Evolutionary conservation across 2,329 filamentous ascomycete species (phyloP).

Genomic region (Fusarium sp.): DNA sequence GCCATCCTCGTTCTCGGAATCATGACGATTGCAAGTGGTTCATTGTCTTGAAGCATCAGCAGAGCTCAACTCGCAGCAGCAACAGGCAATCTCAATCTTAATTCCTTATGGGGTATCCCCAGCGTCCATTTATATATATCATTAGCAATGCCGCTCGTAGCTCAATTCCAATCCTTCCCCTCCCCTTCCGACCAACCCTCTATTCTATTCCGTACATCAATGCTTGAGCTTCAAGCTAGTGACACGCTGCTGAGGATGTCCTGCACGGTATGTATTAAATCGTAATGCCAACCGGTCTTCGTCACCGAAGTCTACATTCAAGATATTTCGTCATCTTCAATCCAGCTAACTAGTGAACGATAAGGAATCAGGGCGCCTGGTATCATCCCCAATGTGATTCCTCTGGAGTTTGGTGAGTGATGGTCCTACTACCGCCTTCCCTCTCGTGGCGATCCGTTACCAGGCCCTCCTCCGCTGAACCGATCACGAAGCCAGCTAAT

Average conservation of each 20-base stretch:
- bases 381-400: background rate
- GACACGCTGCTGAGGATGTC: background rate
- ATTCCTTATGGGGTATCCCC: slow-evolving; percentile 33
- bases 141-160: slow-evolving; percentile 33
- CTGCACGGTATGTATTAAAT: background rate
- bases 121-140: slow-evolving; percentile 34
- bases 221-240: background rate
- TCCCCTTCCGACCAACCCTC: slow-evolving; percentile 7
- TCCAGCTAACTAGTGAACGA: background rate
- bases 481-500: slow-evolving; percentile 58
- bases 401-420: slow-evolving; percentile 16
- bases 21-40: background rate
- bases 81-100: slow-evolving; percentile 13
- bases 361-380: slow-evolving; percentile 2
- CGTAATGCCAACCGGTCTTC: background rate
- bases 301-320: background rate
- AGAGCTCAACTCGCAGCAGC: background rate
- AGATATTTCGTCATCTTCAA: background rate
- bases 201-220: slow-evolving; percentile 39
- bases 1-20: background rate
- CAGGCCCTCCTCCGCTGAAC: slow-evolving; percentile 49
- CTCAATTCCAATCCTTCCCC: slow-evolving; percentile 13
- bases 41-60: background rate
- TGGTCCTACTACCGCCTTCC: slow-evolving; percentile 44
- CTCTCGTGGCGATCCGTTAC: slow-evolving; percentile 45